Evolutionary conservation across 768 basidiomycete species (phyloP).

Genomic region (Leccinum truebloodii): DNA sequence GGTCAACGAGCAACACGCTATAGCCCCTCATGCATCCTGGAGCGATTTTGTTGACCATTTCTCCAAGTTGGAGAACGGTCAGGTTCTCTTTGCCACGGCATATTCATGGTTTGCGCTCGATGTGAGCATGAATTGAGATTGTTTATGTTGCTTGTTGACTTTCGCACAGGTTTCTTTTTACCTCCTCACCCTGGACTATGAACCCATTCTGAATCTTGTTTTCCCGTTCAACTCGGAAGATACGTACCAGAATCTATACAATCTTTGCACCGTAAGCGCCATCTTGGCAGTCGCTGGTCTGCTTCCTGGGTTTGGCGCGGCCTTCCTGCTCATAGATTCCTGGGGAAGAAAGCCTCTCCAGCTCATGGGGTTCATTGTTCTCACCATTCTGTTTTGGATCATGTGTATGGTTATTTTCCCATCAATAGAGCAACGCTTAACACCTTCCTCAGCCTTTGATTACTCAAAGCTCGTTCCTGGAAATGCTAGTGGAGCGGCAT

Average conservation of each 20-base stretch:
- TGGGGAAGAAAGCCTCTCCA: constrained; percentile 83
- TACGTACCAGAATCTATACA: constrained; percentile 56
- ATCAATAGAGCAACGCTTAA: neutral
- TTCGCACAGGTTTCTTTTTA: constrained; percentile 72
- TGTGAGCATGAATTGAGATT: constrained; percentile 39
- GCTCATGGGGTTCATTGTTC: constrained; percentile 67
- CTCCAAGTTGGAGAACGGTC: constrained; percentile 68
- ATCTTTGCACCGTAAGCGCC: constrained; percentile 67
- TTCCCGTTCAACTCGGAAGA: neutral
- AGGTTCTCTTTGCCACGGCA: constrained; percentile 70
- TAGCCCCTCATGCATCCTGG: constrained; percentile 65
- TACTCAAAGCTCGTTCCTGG: constrained; percentile 47
- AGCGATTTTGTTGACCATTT: constrained; percentile 70
- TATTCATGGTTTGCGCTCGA: constrained; percentile 90
- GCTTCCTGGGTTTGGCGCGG: constrained; percentile 67
- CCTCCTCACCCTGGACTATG: constrained; percentile 76
- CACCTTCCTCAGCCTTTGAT: constrained; percentile 51
- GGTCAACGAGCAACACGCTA: constrained; percentile 48
- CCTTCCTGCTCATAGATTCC: constrained; percentile 61
- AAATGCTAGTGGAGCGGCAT: constrained; percentile 44
- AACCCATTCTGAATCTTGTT: neutral
- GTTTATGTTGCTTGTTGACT: neutral
- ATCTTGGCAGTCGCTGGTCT: constrained; percentile 71
- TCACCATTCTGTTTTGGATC: constrained; percentile 63
- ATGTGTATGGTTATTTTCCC: constrained; percentile 48